These are phyloP conservation scores for Mucor velutinosus DNA, from an alignment of 371 early-diverging fungal genomes.

Conservation along the genomic window DNA sequence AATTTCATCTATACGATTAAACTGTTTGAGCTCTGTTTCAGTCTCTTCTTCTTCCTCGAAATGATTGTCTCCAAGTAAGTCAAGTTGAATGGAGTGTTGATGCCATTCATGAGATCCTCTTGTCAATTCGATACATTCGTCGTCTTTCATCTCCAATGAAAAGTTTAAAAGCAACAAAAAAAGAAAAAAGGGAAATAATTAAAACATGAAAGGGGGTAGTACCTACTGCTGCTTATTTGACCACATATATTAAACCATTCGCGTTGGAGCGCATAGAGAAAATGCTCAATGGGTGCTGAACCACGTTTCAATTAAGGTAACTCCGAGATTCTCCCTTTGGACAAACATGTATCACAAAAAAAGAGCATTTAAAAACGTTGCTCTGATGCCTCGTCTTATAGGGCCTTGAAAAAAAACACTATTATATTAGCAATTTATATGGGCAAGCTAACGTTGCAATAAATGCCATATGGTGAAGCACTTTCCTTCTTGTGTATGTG, in stretches of 20 bases:
- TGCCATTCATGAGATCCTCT: neutral
- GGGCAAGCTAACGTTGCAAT: neutral
- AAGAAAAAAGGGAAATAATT: neutral
- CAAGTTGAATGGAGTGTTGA: neutral
- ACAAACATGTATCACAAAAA: neutral
- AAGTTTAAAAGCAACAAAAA: neutral
- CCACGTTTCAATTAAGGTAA: neutral
- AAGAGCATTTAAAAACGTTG: neutral
- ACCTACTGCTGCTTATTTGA: neutral
- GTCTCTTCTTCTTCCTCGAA: neutral
- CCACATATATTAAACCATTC: no score
- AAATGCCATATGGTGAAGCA: neutral
- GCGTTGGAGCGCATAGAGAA: neutral
- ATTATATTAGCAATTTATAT: neutral
- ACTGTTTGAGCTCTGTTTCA: neutral
- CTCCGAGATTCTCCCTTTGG: neutral
- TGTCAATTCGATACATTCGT: neutral
- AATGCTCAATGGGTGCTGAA: neutral
- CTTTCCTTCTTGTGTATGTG: neutral
- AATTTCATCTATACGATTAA: slow-evolving; percentile 22
- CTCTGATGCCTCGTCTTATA: neutral
- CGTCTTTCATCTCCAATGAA: neutral
- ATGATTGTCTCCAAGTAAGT: neutral
- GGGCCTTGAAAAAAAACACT: neutral
- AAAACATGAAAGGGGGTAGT: neutral